phyloP scores from a whole-genome alignment of 192 early-diverging fungal genomes.

The Backusella macrospora region DNA sequence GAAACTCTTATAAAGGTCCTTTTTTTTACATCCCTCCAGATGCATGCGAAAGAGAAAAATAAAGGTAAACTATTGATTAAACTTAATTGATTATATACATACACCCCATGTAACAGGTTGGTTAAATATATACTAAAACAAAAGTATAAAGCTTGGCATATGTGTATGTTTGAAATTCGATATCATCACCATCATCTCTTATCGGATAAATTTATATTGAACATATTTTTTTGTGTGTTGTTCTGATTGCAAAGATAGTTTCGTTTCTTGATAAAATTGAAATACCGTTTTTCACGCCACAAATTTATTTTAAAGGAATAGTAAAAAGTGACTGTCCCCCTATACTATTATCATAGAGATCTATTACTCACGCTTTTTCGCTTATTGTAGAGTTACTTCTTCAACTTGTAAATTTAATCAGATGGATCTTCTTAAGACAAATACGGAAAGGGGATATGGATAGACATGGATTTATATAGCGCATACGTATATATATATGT shows the following conservation, averaged over 20 bases:
- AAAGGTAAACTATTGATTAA: no score
- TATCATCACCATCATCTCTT: not conserved
- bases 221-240: not conserved
- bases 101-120: no score
- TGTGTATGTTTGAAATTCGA: no score
- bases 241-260: not conserved
- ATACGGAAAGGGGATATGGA: no score
- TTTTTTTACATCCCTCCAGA: not conserved
- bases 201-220: slow-evolving; percentile 1
- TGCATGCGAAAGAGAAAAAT: no score
- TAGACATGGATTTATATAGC: no score
- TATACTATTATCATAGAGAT: not conserved
- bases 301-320: not conserved
- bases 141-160: no score
- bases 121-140: no score
- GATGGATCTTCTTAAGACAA: no score
- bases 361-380: slow-evolving; percentile 1
- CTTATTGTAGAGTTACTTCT: not conserved
- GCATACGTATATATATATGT: no score
- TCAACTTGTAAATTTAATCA: not conserved
- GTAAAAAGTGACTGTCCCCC: not conserved
- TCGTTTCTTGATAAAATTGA: not conserved
- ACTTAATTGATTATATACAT: no score
- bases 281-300: slow-evolving; percentile 3
- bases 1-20: not conserved